These are phyloP conservation scores for Glaciozyma antarctica DNA, from an alignment of 768 basidiomycete species.

Conservation along the genomic window DNA sequence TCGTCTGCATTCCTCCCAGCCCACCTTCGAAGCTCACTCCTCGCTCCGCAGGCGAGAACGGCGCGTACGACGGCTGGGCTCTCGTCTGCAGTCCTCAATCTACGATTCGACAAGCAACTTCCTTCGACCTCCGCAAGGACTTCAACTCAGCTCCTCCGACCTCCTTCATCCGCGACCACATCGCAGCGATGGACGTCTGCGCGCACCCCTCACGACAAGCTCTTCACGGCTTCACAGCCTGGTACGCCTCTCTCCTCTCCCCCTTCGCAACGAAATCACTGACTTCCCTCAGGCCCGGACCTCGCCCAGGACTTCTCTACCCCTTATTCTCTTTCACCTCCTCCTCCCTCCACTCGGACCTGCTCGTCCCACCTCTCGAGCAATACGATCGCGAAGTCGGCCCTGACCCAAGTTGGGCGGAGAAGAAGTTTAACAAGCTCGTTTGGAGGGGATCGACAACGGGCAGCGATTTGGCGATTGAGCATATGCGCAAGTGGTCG, in stretches of 20 bases:
- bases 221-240: conserved; percentile 37
- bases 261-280: not conserved
- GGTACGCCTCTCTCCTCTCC: conserved; percentile 6
- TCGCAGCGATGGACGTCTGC: conserved; percentile 39
- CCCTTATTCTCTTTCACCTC: conserved; percentile 34
- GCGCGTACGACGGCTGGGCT: conserved; percentile 26
- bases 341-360: conserved; percentile 31
- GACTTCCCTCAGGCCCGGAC: conserved; percentile 22
- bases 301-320: conserved; percentile 31
- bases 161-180: conserved; percentile 36
- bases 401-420: conserved; percentile 37
- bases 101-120: conserved; percentile 9
- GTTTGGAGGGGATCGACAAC: conserved; percentile 45
- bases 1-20: not conserved
- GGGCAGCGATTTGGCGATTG: conserved; percentile 32
- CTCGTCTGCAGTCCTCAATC: conserved; percentile 27
- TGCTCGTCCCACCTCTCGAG: conserved; percentile 36
- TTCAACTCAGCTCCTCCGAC: conserved; percentile 8
- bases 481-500: conserved; percentile 27
- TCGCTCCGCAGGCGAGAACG: conserved; percentile 7
- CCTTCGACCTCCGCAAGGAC: conserved; percentile 16
- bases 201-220: conserved; percentile 35
- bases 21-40: not conserved
- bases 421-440: conserved; percentile 41
- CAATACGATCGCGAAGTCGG: conserved; percentile 34